phyloP scores from a whole-genome alignment of 140 eudicot genomes.

The Stevia rebaudiana region DNA sequence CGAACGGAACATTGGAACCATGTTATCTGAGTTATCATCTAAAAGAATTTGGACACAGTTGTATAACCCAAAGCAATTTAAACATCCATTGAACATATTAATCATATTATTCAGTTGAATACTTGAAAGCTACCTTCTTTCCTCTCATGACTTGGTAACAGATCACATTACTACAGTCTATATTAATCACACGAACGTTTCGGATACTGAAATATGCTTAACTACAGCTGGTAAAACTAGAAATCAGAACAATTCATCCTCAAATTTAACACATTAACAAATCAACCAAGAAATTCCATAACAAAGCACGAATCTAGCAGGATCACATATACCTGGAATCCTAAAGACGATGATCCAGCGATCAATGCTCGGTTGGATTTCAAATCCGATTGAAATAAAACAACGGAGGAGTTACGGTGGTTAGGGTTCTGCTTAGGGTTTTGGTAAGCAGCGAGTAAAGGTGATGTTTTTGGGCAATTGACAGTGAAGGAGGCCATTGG shows the following conservation, averaged over 20 bases:
- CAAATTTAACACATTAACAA: background rate
- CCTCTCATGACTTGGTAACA: background rate
- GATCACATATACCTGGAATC: conserved; percentile 34
- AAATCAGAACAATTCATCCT: background rate
- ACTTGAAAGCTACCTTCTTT: background rate
- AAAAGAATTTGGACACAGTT: background rate
- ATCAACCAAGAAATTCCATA: conserved; percentile 1
- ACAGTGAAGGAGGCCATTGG: conserved; percentile 58
- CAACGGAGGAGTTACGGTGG: conserved; percentile 20
- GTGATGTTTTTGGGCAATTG: conserved; percentile 46
- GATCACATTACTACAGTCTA: background rate
- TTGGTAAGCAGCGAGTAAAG: conserved; percentile 21
- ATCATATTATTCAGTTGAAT: background rate
- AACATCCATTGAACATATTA: background rate
- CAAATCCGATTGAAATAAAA: conserved; percentile 26
- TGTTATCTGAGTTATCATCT: background rate
- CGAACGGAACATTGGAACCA: no score
- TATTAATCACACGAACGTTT: background rate
- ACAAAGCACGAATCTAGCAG: background rate
- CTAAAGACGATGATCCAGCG: conserved; percentile 32
- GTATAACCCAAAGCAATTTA: background rate
- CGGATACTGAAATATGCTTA: conserved; percentile 1
- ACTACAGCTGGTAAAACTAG: background rate
- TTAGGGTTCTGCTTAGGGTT: conserved; percentile 28
- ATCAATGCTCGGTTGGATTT: conserved; percentile 29